A percentile compares a stretch with the other conserved stretches of the same genome.
These are phyloP conservation scores for Leccinum barrowsii DNA, from an alignment of 768 basidiomycete genomes.

Conservation along the genomic window DNA sequence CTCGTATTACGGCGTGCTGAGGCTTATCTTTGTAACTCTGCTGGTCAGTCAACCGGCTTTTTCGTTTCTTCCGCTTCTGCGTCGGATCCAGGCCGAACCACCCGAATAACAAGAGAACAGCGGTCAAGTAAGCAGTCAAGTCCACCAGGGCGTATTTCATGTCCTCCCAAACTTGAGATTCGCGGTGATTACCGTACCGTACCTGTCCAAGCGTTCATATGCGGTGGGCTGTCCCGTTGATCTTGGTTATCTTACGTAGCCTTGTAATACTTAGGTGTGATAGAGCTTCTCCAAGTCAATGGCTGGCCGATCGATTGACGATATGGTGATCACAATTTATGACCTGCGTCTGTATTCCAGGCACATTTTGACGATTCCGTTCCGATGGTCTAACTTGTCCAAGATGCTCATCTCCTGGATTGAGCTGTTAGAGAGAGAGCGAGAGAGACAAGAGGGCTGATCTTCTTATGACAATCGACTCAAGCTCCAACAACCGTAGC, in stretches of 20 bases:
- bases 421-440: not conserved
- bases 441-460: not conserved
- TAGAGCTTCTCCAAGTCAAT: not conserved
- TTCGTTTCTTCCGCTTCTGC: not conserved
- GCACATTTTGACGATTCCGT: not conserved
- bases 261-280: not conserved
- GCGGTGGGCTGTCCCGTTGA: not conserved
- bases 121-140: not conserved
- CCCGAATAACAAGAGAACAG: not conserved
- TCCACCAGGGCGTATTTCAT: not conserved
- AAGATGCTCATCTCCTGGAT: not conserved
- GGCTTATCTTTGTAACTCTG: not conserved
- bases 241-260: not conserved
- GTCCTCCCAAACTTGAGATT: not conserved
- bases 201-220: not conserved
- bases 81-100: not conserved
- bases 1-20: not conserved
- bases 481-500: not conserved
- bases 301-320: not conserved
- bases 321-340: not conserved
- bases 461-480: not conserved
- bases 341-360: not conserved
- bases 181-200: not conserved
- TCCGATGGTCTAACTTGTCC: not conserved
- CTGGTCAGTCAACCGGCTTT: not conserved